Evolutionary conservation across 306 rosid genomes (phyloP).

Genomic region (Prunus mume): DNA sequence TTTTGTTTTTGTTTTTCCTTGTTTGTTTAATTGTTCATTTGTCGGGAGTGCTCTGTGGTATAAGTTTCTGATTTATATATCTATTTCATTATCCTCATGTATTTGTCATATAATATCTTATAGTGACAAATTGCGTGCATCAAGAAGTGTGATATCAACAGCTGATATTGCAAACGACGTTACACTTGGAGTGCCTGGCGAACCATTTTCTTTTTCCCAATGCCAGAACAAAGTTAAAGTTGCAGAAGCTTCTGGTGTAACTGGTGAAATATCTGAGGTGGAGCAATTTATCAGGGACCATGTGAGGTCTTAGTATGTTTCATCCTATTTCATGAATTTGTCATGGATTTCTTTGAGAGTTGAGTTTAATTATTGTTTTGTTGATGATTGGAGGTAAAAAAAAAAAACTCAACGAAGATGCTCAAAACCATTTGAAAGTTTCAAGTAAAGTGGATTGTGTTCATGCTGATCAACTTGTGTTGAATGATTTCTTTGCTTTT

Average conservation of each 20-base stretch:
- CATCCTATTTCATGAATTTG: not conserved
- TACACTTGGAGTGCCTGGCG: conserved; percentile 66
- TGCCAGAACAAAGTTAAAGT: conserved; percentile 72
- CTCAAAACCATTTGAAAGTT: not conserved
- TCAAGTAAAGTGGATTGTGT: not conserved
- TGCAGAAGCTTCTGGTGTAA: conserved; percentile 79
- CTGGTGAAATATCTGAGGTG: conserved; percentile 65
- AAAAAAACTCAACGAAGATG: not conserved
- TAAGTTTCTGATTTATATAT: not conserved
- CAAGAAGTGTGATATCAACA: conserved; percentile 77
- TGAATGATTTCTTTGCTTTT: no score
- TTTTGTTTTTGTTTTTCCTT: no score
- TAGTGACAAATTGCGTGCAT: conserved; percentile 80
- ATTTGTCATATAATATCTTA: conserved; percentile 18
- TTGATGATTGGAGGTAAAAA: not conserved
- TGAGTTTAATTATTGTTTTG: not conserved
- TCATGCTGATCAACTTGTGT: no score
- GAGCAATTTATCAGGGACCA: conserved; percentile 71
- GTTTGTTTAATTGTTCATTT: not conserved
- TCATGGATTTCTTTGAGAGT: not conserved
- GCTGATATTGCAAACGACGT: conserved; percentile 81
- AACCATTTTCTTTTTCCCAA: conserved; percentile 69
- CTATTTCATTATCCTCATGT: not conserved
- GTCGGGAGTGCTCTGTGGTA: not conserved
- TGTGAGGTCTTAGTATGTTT: conserved; percentile 38